Base-by-base conservation (phyloP, 768 basidiomycete species). In the Xerocomellus dryophilus region DNA sequence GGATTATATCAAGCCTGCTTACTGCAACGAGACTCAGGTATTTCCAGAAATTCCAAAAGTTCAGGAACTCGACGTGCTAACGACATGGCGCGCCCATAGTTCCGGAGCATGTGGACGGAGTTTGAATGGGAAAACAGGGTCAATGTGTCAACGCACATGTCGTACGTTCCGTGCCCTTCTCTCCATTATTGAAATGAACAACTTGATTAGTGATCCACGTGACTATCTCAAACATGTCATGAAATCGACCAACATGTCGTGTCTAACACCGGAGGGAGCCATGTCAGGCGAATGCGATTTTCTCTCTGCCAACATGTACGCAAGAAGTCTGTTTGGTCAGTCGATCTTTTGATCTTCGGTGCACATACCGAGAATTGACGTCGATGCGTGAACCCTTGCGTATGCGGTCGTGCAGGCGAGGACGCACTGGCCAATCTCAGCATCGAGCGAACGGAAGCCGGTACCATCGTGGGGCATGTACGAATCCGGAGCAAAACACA, bases 121-220 rank as follows among this genome's bases (percentile, higher is more conserved):
- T 99, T 99, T 65, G 96, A 99, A 71, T 99, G 96, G 96, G 96
- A 99, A 80, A 99, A 99, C 75, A 83, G 95, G 63, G 96, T 98
- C 51, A 98, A 98, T 66, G 91, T 98, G 50, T 86, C 85, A 60
- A 90, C 86, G 43, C 73, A 83, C 21, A 83, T 95, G 71, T 81
- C 86, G 88, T 91, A 74, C 62, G 90, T 82, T 29, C 8, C 32
- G 6, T 2, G 1, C 25, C 39, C 9, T 38, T n/a, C 14, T 1
- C 17, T 38, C n/a, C 17, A 14, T n/a, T 9, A 7, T 34, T 41
- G 18, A 54, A 41, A n/a, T 35, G 11, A 9, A 5, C 10, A 38
- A 6, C 23, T 49, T n/a, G 17, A 44, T 32, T 14, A 91, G 90
- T 44, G 86, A 93, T 60, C 87, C 93, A 20, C 89, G 90, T 40